Base-by-base conservation (phyloP, 805 yeast genomes). In the Candida hispaniensis region DNA sequence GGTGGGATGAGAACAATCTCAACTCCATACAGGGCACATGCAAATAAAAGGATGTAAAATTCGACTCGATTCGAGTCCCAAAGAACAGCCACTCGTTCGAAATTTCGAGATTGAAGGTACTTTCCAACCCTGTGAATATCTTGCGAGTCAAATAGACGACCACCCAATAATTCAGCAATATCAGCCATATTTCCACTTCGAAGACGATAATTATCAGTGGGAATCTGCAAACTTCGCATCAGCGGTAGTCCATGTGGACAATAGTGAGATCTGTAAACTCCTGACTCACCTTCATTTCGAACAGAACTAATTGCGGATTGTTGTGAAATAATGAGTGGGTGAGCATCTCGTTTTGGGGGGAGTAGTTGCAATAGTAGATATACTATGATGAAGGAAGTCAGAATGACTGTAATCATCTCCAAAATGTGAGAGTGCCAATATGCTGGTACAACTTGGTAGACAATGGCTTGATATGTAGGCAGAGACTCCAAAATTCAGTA, bases 141-240 rank as follows among this genome's bases (percentile, higher is more conserved):
- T n/a, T n/a, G n/a, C n/a, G n/a, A n/a, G n/a, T n/a, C n/a, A n/a
- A n/a, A n/a, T n/a, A n/a, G n/a, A n/a, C n/a, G n/a, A n/a, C n/a
- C n/a, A n/a, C n/a, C n/a, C n/a, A n/a, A n/a, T 64, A 69, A 30
- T 13, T 30, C 26, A 86, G 91, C 81, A 3, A 81, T 51, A 58
- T 82, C 94, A 42, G 69, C 66, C 40, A 82, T 51, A 45, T 71
- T 75, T 3, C 94, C 94, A 51, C 79, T 77, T 46, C 94, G 79
- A 20, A 71, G 13, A n/a, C 36, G 9, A 23, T 32, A 32, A 18
- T 32, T 32, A 2, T 32, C 39, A 4, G 40, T 38, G 13, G 34
- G 65, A 14, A 85, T 67, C 28, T 72, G 71, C 38, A 80, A 56
- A 0, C 93, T 93, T 2, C 79, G 67, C 14, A 76, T 63, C 39